Base-by-base conservation (phyloP, 257 asterid species). In the Fraxinus americana region DNA sequence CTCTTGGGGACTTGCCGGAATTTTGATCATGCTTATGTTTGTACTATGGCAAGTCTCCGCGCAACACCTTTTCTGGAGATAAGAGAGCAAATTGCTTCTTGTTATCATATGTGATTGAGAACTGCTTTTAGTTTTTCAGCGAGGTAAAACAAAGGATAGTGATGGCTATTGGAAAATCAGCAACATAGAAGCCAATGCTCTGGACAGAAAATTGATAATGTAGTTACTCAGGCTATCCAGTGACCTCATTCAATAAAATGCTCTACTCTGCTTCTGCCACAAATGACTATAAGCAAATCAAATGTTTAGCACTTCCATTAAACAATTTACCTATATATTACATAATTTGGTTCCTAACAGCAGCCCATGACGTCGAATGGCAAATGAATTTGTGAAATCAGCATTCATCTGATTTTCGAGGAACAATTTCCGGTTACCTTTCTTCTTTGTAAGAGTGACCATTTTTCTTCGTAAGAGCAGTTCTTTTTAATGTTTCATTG, bases 1-100 rank as follows among this genome's bases (percentile, higher is more conserved):
- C 5, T 76, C 87, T 54, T 90, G 92, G 92, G 91, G 97, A 5
- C 81, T 91, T 66, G 94, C 97, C 25, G 98, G 83, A 54, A 68
- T 93, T 59, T 74, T 93, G 86, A 9, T 86, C 68, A 25, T 89
- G 92, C 91, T 91, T 1, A 8, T 90, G 70, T 88, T 83, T 81
- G 90, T 88, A 32, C 75, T 88, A 30, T 90, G 93, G 87, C 94
- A 89, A 61, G 41, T 73, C 50, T 90, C 89, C 17, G 81, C 88
- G 34, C 86, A 86, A 68, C 94, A 87, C 2, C 25, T 75, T 89
- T 86, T 89, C 70, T 89, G 93, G 93, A 87, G 79, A 83, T 92
- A 79, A 67, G 34, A 23, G 16, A 14, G 29, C 21, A 1, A 23
- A 19, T 19, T 7, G 9, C 52, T 19, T 67, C 43, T 12, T 65